Evolutionary conservation across 768 basidiomycete genomes (phyloP), one percentile per base, ranked within the genome.

Genomic region (Kondoa malvinella): DNA sequence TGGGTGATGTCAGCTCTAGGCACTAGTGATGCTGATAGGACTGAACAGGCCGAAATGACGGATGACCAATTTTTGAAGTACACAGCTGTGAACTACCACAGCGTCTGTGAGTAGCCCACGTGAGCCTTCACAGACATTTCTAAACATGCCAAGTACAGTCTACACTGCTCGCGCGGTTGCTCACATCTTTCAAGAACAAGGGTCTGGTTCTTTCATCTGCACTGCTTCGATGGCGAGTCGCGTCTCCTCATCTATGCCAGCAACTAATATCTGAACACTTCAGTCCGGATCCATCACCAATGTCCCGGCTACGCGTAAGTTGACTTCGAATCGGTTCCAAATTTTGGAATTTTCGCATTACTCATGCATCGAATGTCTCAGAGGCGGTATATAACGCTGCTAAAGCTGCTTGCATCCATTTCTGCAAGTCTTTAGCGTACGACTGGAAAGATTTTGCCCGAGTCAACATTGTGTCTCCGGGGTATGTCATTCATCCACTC

Each of bases 361-460:
- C n/a, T n/a, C n/a, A n/a, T n/a, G n/a, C n/a, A n/a, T n/a, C n/a
- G n/a, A 25, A 14, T 14, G 58, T 29, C 14, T 8, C 58, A 14
- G 33, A 69, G 67, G 58, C 69, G 0, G 73, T 75, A 0, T 78
- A 78, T 71, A 77, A 77, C 68, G 73, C 75, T 3, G 72, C 71
- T 21, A 79, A 78, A 66, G 75, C 77, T 2, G 78, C 71, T 25
- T 73, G 77, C 26, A 71, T 70, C 4, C 76, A 77, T 66, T 70
- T 79, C 68, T 76, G 74, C 30, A 71, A 72, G 59, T 75, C 71
- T 29, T 72, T 77, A 62, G 78, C 77, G 0, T 73, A 72, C 34
- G 78, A 79, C 67, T 77, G 77, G 75, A 75, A 76, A 3, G 70
- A 71, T 57, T 70, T 74, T 3, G 76, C 77, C 26, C 60, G 77